A percentile compares a stretch with the other conserved stretches of the same genome.
These are phyloP conservation scores for Periconia macrospinosa DNA, from an alignment of 2,329 filamentous ascomycete genomes.

Conservation along the genomic window DNA sequence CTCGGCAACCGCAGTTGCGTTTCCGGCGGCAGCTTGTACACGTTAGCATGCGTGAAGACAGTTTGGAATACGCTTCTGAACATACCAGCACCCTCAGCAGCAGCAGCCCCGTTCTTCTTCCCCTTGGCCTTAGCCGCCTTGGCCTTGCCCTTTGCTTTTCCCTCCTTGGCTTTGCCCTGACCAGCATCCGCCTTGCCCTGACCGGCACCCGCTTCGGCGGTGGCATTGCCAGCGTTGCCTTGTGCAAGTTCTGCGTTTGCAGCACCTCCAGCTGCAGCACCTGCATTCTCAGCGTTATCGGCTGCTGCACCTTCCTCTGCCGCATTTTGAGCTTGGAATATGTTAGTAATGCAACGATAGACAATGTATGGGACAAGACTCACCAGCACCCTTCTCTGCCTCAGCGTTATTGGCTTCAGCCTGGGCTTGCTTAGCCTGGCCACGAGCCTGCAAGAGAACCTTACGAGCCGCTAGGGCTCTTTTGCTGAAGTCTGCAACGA, in stretches of 20 bases:
- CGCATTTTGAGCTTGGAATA: neutral
- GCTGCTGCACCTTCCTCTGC: neutral
- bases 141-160: neutral
- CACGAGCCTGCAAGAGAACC: neutral
- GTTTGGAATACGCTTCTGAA: neutral
- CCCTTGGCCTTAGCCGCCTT: neutral
- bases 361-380: neutral
- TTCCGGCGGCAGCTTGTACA: neutral
- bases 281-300: neutral
- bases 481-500: conserved; percentile 27
- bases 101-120: conserved; percentile 3
- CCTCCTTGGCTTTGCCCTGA: neutral
- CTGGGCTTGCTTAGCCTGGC: conserved; percentile 1
- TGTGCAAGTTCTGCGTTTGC: neutral
- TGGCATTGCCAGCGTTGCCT: neutral
- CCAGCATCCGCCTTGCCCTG: neutral
- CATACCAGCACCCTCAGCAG: neutral
- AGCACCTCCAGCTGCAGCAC: neutral
- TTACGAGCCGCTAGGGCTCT: conserved; percentile 1
- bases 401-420: neutral
- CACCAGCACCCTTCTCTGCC: neutral
- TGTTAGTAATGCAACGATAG: neutral
- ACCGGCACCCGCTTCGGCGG: neutral
- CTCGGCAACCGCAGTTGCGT: neutral
- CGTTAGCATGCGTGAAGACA: neutral